These are phyloP conservation scores for Fibroporia radiculosa DNA, from an alignment of 768 basidiomycete species.

Conservation along the genomic window DNA sequence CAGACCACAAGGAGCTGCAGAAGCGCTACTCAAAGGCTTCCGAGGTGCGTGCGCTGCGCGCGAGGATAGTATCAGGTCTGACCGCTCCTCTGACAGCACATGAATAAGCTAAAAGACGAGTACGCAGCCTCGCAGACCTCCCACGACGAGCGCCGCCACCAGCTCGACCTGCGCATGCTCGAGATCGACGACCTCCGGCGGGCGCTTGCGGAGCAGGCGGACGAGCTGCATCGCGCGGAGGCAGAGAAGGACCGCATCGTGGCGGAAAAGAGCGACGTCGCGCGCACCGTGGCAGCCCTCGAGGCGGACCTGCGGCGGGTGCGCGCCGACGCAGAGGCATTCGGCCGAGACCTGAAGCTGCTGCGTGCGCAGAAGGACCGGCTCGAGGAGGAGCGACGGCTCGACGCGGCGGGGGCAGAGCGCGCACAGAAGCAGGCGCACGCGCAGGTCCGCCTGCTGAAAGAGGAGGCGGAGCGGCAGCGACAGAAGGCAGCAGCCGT, in stretches of 20 bases:
- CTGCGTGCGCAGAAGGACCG: constrained; percentile 63
- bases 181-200: constrained; percentile 75
- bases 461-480: constrained; percentile 55
- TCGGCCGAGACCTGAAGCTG: constrained; percentile 69
- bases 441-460: constrained; percentile 56
- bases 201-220: constrained; percentile 52
- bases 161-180: constrained; percentile 60
- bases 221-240: constrained; percentile 55
- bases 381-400: constrained; percentile 31
- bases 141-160: constrained; percentile 65
- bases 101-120: constrained; percentile 55
- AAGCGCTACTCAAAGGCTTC: constrained; percentile 55
- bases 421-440: constrained; percentile 60
- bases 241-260: constrained; percentile 56
- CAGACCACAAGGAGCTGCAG: constrained; percentile 70
- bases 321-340: constrained; percentile 64
- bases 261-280: constrained; percentile 58
- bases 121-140: constrained; percentile 53
- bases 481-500: constrained; percentile 39
- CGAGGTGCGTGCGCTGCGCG: constrained; percentile 40
- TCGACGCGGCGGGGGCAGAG: constrained; percentile 46
- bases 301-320: constrained; percentile 74
- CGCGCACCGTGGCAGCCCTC: constrained; percentile 54
- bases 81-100: constrained; percentile 40
- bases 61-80: not conserved